Evolutionary conservation across 2,329 filamentous ascomycete species (phyloP).

Genomic region (Exutisphaerella laricina): DNA sequence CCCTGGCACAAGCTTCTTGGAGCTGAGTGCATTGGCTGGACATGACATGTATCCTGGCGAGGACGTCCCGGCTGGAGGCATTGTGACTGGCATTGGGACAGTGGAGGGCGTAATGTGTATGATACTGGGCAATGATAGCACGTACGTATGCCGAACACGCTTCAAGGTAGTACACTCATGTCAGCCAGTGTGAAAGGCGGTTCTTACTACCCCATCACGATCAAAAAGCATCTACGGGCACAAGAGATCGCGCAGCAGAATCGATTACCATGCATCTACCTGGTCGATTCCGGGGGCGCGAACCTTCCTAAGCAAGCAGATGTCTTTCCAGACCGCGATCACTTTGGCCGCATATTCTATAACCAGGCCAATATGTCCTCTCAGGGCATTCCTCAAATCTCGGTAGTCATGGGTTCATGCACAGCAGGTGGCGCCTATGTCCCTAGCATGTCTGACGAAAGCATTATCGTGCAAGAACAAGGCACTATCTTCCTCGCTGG

Average conservation of each 20-base stretch:
- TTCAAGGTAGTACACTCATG: too few species aligned
- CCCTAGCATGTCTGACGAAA: conserved; percentile 95
- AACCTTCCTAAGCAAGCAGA: conserved; percentile 93
- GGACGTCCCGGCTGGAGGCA: conserved; percentile 81
- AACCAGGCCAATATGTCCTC: conserved; percentile 94
- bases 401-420: conserved; percentile 95
- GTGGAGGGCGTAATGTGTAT: conserved; percentile 89
- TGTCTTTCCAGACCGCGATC: conserved; percentile 90
- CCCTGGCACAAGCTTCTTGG: conserved; percentile 81
- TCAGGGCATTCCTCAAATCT: conserved; percentile 82
- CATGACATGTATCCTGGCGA: conserved; percentile 80
- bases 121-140: conserved; percentile 93
- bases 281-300: conserved; percentile 92
- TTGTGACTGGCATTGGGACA: conserved; percentile 86
- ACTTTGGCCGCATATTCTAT: conserved; percentile 97
- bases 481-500: conserved; percentile 98
- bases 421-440: conserved; percentile 95
- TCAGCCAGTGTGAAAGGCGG: conserved; percentile 70
- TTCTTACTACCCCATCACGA: conserved; percentile 93
- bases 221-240: conserved; percentile 93
- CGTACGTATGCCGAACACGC: conserved; percentile 43
- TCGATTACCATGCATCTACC: conserved; percentile 77
- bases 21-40: conserved; percentile 87
- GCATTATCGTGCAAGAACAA: conserved; percentile 90
- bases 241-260: conserved; percentile 91